Percentiles rank a stretch among this genome's conserved stretches.
phyloP scores from a whole-genome alignment of 163 green algal species.

The Scenedesmus sp. region DNA sequence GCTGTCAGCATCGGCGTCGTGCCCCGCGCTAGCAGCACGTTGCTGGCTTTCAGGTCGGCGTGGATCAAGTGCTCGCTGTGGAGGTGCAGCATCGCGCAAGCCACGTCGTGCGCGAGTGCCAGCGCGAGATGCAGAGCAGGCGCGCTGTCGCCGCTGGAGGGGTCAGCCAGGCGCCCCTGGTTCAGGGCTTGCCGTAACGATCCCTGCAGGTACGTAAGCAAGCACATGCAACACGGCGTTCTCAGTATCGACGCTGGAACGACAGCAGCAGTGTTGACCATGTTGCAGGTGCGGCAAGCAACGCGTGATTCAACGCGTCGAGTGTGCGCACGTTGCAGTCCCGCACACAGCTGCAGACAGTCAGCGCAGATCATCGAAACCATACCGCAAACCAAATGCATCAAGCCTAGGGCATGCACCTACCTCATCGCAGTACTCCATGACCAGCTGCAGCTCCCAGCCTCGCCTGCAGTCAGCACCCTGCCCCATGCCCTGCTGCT shows the following conservation, averaged over 20 bases:
- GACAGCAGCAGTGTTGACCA: background rate
- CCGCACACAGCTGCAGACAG: no score
- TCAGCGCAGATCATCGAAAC: no score
- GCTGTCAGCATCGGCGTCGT: background rate
- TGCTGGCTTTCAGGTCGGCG: conserved; percentile 68
- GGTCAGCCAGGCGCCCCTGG: conserved; percentile 20
- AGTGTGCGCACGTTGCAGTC: background rate
- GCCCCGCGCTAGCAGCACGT: conserved; percentile 64
- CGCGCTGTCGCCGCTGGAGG: background rate
- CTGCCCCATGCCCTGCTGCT: background rate
- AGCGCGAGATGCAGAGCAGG: conserved; percentile 29
- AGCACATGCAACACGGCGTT: background rate
- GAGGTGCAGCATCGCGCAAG: conserved; percentile 53
- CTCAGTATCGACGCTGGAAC: no score
- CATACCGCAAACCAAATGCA: background rate
- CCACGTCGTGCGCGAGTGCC: conserved; percentile 41
- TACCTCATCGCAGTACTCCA: conserved; percentile 47
- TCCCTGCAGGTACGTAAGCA: background rate
- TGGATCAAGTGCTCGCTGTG: conserved; percentile 70
- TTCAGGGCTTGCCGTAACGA: conserved; percentile 27
- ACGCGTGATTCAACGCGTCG: no score
- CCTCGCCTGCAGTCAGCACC: background rate
- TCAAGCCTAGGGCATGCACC: background rate
- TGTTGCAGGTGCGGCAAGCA: background rate
- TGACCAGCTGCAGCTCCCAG: conserved; percentile 43